Percentiles rank a stretch among this genome's conserved stretches.
These are phyloP conservation scores for Ascochyta fabae DNA, from an alignment of 2,329 filamentous ascomycete species.

Conservation along the genomic window DNA sequence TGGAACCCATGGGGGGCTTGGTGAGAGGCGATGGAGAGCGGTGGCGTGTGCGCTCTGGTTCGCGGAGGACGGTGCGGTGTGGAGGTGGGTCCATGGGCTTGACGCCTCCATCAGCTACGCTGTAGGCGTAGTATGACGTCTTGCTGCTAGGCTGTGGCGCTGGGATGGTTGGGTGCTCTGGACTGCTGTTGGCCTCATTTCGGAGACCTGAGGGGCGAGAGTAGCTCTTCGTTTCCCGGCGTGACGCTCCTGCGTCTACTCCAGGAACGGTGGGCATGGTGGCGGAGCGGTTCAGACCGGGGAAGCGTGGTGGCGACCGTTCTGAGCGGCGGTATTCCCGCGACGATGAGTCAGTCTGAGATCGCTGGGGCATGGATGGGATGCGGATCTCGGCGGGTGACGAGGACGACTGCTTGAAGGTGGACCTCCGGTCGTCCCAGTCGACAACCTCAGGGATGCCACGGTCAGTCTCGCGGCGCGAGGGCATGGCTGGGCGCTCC, in stretches of 20 bases:
- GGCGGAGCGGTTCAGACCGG: conserved; percentile 50
- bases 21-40: conserved; percentile 38
- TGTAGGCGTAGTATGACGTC: conserved; percentile 35
- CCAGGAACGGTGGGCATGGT: conserved; percentile 50
- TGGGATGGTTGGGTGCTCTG: conserved; percentile 27
- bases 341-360: conserved; percentile 32
- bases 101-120: conserved; percentile 32
- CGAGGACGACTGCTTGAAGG: conserved; percentile 50
- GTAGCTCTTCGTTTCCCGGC: conserved; percentile 33
- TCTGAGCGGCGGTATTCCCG: conserved; percentile 39
- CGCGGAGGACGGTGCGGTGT: conserved; percentile 40
- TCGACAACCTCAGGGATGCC: conserved; percentile 43
- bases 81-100: conserved; percentile 17
- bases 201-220: conserved; percentile 41
- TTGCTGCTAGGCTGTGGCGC: conserved; percentile 28
- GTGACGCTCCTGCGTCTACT: conserved; percentile 31
- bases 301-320: conserved; percentile 37
- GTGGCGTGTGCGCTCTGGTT: conserved; percentile 38
- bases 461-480: conserved; percentile 38
- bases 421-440: conserved; percentile 38
- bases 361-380: conserved; percentile 36
- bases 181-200: conserved; percentile 35
- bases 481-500: conserved; percentile 31
- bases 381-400: conserved; percentile 46
- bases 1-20: conserved; percentile 42